These are phyloP conservation scores for Quillaja saponaria DNA, from an alignment of 306 rosid species.

Conservation along the genomic window DNA sequence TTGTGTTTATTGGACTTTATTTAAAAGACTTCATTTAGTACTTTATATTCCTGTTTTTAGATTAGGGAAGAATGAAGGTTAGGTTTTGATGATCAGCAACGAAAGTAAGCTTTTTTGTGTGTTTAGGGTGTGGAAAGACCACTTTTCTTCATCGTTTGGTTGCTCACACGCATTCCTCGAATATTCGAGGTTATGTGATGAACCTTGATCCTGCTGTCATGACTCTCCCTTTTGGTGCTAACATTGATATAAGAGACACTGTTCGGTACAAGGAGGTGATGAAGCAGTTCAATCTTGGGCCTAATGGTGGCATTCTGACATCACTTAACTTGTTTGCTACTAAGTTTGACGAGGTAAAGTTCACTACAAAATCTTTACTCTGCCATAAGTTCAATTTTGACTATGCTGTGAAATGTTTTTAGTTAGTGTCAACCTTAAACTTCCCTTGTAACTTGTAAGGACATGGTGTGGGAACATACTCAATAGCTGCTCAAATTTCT, in stretches of 20 bases:
- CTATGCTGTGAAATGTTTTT: too few relatives aligned
- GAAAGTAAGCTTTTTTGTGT: conserved; percentile 23
- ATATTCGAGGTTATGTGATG: conserved; percentile 70
- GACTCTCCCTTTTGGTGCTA: conserved; percentile 78
- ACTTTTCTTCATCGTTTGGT: conserved; percentile 81
- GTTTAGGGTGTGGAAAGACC: conserved; percentile 88
- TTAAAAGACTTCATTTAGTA: background rate
- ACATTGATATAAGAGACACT: conserved; percentile 90
- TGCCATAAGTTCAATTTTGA: too few relatives aligned
- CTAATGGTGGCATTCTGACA: conserved; percentile 93
- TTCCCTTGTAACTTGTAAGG: background rate
- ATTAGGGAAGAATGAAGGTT: background rate
- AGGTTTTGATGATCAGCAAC: background rate
- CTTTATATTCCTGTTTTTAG: background rate
- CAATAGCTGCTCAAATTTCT: background rate
- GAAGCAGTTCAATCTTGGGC: conserved; percentile 96
- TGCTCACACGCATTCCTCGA: conserved; percentile 55
- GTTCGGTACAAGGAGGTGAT: conserved; percentile 92
- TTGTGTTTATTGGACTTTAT: conserved; percentile 4
- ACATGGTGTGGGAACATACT: background rate
- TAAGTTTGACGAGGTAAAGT: conserved; percentile 86
- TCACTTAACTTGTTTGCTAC: conserved; percentile 95
- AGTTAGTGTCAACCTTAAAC: background rate
- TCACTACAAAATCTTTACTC: background rate
- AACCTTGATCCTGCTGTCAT: conserved; percentile 94